Evolutionary conservation across 305 asterid genomes (phyloP).

Genomic region (Andrographis paniculata): DNA sequence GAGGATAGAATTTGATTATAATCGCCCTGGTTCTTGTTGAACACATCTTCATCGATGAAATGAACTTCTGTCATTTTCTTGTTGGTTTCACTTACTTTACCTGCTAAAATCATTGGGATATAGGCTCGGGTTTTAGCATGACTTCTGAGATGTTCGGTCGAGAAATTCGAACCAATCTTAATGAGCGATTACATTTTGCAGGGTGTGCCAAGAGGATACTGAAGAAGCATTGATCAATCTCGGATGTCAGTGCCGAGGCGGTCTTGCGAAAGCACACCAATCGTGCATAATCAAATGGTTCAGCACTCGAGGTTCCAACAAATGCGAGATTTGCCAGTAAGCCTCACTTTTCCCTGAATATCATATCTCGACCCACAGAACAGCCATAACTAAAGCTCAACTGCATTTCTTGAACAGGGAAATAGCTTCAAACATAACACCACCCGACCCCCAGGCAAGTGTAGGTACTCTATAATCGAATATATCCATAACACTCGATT

Average conservation of each 20-base stretch:
- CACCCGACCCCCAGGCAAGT: constrained; percentile 56
- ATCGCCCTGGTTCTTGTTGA: too few relatives aligned
- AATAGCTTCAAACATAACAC: constrained; percentile 50
- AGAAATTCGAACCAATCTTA: too few relatives aligned
- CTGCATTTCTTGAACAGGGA: constrained; percentile 41
- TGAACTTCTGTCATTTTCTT: too few relatives aligned
- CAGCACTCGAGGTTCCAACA: constrained; percentile 61
- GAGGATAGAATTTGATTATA: too few relatives aligned
- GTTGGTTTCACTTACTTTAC: too few relatives aligned
- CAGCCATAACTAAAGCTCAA: constrained; percentile 15
- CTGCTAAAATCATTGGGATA: too few relatives aligned
- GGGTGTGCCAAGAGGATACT: constrained; percentile 72
- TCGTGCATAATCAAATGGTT: constrained; percentile 67
- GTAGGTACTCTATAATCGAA: constrained; percentile 14
- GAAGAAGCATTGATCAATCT: constrained; percentile 66
- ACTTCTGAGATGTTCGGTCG: too few relatives aligned
- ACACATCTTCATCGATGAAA: too few relatives aligned
- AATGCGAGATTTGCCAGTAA: constrained; percentile 82
- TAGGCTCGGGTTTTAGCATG: too few relatives aligned
- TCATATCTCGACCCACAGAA: constrained; percentile 2
- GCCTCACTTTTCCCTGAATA: constrained; percentile 19
- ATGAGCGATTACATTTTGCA: constrained; percentile 16
- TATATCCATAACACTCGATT: too few relatives aligned
- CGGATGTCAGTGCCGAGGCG: constrained; percentile 72
- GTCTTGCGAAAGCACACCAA: constrained; percentile 64